phyloP scores from a whole-genome alignment of 257 asterid genomes.

The Hygrophila difformis region DNA sequence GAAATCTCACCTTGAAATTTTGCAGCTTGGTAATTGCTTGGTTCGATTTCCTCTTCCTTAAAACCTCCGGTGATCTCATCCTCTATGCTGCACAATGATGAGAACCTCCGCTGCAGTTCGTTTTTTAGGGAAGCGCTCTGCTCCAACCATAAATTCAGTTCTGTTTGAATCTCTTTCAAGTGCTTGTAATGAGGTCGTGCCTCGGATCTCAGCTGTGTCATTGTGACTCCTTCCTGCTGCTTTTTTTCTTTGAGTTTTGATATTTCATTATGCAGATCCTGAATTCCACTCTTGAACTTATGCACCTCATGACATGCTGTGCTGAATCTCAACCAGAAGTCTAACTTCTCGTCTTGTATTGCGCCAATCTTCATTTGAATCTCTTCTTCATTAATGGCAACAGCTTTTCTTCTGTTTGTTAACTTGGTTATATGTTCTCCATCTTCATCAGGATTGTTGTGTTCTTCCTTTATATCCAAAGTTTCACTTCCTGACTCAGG shows the following conservation, averaged over 20 bases:
- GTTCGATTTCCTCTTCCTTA: conserved; percentile 57
- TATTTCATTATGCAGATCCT: conserved; percentile 63
- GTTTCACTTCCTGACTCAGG: conserved; percentile 24
- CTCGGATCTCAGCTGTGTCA: conserved; percentile 54
- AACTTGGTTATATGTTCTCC: conserved; percentile 31
- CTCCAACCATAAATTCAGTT: conserved; percentile 67
- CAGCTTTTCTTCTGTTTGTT: conserved; percentile 18
- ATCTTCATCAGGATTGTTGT: conserved; percentile 1
- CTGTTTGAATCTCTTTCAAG: conserved; percentile 74
- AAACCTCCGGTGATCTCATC: conserved; percentile 64
- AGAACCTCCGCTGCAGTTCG: conserved; percentile 56
- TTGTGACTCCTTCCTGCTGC: conserved; percentile 40
- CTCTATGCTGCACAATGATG: conserved; percentile 68
- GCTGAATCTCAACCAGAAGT: conserved; percentile 95
- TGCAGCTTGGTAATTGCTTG: conserved; percentile 90
- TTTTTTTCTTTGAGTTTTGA: conserved; percentile 44
- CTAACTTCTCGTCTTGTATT: conserved; percentile 73
- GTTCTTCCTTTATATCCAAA: conserved; percentile 7
- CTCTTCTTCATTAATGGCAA: conserved; percentile 62
- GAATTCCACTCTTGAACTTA: conserved; percentile 66
- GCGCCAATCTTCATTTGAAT: conserved; percentile 64
- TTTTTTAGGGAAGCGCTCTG: conserved; percentile 55
- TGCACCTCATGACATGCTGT: conserved; percentile 78
- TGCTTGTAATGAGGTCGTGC: conserved; percentile 73
- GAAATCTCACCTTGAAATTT: conserved; percentile 79